A percentile compares a stretch with the other conserved stretches of the same genome.
These are phyloP conservation scores for Singerocomus inundabilis DNA, from an alignment of 1,284 basidiomycete species.

Conservation along the genomic window DNA sequence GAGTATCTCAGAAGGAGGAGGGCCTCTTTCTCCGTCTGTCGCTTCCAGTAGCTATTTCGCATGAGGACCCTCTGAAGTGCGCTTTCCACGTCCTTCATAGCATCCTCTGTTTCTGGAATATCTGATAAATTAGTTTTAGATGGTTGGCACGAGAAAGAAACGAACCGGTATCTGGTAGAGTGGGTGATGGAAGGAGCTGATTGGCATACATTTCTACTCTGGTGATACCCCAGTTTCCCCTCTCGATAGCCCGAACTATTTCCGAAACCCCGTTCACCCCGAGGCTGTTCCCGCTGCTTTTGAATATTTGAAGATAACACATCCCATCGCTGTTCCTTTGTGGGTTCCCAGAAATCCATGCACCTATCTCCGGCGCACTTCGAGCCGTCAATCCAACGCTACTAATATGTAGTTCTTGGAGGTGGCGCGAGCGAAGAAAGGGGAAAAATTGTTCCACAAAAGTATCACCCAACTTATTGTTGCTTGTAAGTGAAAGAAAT, in stretches of 20 bases:
- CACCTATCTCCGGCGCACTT: constrained; percentile 26
- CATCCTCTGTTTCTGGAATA: constrained; percentile 20
- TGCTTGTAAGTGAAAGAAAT: constrained; percentile 29
- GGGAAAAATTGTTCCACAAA: constrained; percentile 32
- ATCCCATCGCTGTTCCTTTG: constrained; percentile 8
- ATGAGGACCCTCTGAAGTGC: constrained; percentile 41
- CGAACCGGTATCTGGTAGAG: constrained; percentile 11
- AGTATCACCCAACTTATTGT: constrained; percentile 25
- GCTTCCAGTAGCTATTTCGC: constrained; percentile 50
- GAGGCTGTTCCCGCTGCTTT: constrained; percentile 57
- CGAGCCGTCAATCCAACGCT: constrained; percentile 28
- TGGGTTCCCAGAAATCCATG: constrained; percentile 26
- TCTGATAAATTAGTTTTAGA: neutral
- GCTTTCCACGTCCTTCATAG: constrained; percentile 40
- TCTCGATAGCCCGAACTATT: constrained; percentile 47
- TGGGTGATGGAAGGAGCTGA: constrained; percentile 23
- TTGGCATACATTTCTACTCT: constrained; percentile 55
- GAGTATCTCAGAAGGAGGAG: constrained; percentile 51
- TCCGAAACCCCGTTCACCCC: constrained; percentile 43
- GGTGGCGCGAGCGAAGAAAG: constrained; percentile 27
- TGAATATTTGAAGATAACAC: constrained; percentile 52
- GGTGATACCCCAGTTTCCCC: constrained; percentile 49
- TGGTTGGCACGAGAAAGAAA: neutral
- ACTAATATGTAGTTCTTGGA: constrained; percentile 32
- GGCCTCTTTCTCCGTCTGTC: constrained; percentile 48